Evolutionary conservation across 306 rosid genomes (phyloP).

Genomic region (Acmispon strigosus): DNA sequence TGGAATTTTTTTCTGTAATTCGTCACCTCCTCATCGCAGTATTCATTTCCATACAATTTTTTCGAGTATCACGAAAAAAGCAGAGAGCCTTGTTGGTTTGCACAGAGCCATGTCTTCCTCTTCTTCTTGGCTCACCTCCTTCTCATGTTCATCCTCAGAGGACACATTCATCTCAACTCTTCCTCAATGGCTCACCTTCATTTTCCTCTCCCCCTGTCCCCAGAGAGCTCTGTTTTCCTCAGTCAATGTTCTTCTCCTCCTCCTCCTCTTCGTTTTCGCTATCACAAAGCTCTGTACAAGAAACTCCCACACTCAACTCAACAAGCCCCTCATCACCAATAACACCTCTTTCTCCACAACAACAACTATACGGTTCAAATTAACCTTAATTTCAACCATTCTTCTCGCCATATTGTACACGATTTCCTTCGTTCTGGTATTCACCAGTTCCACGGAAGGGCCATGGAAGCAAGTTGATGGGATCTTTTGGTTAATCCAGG

Average conservation of each 20-base stretch:
- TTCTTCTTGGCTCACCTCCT: constrained; percentile 37
- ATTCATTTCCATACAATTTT: no score
- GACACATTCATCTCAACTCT: constrained; percentile 22
- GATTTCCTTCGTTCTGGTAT: constrained; percentile 28
- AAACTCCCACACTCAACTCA: constrained; percentile 10
- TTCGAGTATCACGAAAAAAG: no score
- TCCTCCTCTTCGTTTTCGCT: constrained; percentile 33
- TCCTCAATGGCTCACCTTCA: constrained; percentile 49
- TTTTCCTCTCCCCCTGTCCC: constrained; percentile 62
- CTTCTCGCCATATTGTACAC: constrained; percentile 35
- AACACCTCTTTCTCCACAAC: neutral
- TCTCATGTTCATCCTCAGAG: constrained; percentile 38
- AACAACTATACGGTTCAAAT: constrained; percentile 43
- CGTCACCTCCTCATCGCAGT: no score
- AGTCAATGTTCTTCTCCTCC: constrained; percentile 33
- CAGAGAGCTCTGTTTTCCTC: constrained; percentile 57
- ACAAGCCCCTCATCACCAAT: constrained; percentile 31
- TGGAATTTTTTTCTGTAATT: no score
- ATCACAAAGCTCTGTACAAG: constrained; percentile 38
- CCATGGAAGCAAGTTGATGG: constrained; percentile 47
- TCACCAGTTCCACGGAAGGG: constrained; percentile 6
- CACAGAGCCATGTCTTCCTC: constrained; percentile 32
- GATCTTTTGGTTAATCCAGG: constrained; percentile 54
- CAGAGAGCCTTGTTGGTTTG: no score
- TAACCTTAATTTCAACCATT: constrained; percentile 29